Conservation (phyloP, 2,329 filamentous ascomycete species). For the Trichoderma sp. region DNA sequence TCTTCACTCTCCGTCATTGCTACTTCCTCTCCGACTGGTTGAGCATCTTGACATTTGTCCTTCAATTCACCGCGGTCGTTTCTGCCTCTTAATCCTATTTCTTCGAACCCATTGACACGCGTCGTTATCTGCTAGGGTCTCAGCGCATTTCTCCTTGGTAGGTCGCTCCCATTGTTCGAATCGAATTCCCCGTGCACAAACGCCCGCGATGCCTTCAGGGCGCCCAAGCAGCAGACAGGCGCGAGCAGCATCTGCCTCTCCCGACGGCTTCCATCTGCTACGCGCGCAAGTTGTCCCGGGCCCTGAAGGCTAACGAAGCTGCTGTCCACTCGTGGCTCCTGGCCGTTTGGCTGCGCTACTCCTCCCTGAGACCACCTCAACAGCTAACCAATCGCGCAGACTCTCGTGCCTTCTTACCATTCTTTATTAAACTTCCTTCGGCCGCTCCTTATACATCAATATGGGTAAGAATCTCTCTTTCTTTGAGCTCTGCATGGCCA, state of each 20-base stretch:
- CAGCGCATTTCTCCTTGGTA: slow-evolving; percentile 19
- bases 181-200: neutral
- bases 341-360: slow-evolving; percentile 1
- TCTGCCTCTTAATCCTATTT: slow-evolving; percentile 30
- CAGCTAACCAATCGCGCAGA: slow-evolving; percentile 27
- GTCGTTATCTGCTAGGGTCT: slow-evolving; percentile 25
- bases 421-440: slow-evolving; percentile 30
- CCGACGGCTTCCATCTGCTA: neutral
- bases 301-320: neutral
- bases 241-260: neutral
- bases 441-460: slow-evolving; percentile 41
- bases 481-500: slow-evolving; percentile 23
- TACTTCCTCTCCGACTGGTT: slow-evolving; percentile 34
- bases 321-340: slow-evolving; percentile 19
- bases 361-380: neutral
- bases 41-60: slow-evolving; percentile 1
- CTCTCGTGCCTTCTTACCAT: slow-evolving; percentile 32
- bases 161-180: slow-evolving; percentile 8
- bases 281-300: neutral
- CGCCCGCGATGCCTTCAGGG: neutral
- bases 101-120: slow-evolving; percentile 37
- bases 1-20: slow-evolving; percentile 36
- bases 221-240: neutral
- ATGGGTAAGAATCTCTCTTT: slow-evolving; percentile 43
- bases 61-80: slow-evolving; percentile 24